Evolutionary conservation across 768 basidiomycete species (phyloP).

Genomic region (Boletus patriciae): DNA sequence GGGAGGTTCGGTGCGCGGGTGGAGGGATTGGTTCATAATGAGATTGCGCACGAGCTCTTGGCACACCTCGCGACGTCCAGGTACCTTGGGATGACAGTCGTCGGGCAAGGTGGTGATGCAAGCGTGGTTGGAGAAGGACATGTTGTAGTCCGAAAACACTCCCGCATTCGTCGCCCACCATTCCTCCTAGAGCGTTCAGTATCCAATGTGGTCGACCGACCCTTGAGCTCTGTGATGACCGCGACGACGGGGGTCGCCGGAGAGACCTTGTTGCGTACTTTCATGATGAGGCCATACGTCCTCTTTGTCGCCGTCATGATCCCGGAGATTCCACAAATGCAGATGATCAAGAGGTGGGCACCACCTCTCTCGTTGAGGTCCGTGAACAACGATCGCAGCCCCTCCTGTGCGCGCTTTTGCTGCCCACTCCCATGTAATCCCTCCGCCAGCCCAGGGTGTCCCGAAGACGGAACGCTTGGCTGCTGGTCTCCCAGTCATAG

Average conservation of each 20-base stretch:
- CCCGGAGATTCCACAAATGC: slow-evolving; percentile 23
- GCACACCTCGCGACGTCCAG: slow-evolving; percentile 21
- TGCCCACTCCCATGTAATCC: slow-evolving; percentile 14
- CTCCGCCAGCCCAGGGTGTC: slow-evolving; percentile 35
- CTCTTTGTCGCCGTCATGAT: slow-evolving; percentile 17
- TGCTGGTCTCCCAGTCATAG: slow-evolving; percentile 14
- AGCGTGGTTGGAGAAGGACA: slow-evolving; percentile 36
- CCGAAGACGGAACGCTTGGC: slow-evolving; percentile 24
- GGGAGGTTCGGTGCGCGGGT: slow-evolving; percentile 15
- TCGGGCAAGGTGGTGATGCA: slow-evolving; percentile 39
- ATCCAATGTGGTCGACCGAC: slow-evolving; percentile 11
- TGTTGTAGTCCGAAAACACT: slow-evolving; percentile 28
- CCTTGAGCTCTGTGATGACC: slow-evolving; percentile 35
- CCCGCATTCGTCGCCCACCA: slow-evolving; percentile 40
- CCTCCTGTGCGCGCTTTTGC: slow-evolving; percentile 22
- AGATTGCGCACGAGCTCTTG: slow-evolving; percentile 20
- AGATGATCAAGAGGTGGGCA: slow-evolving; percentile 28
- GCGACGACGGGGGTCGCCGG: slow-evolving; percentile 25
- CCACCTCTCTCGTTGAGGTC: slow-evolving; percentile 24
- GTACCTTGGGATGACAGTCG: slow-evolving; percentile 19
- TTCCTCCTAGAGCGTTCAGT: slow-evolving; percentile 26
- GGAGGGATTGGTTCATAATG: slow-evolving; percentile 17
- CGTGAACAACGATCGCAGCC: slow-evolving; percentile 19
- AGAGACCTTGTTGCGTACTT: slow-evolving; percentile 15
- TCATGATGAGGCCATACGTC: slow-evolving; percentile 19